Evolutionary conservation across 169 alveolate genomes (phyloP), one percentile per base, ranked within the genome.

Genomic region (Cryptosporidium sp.): DNA sequence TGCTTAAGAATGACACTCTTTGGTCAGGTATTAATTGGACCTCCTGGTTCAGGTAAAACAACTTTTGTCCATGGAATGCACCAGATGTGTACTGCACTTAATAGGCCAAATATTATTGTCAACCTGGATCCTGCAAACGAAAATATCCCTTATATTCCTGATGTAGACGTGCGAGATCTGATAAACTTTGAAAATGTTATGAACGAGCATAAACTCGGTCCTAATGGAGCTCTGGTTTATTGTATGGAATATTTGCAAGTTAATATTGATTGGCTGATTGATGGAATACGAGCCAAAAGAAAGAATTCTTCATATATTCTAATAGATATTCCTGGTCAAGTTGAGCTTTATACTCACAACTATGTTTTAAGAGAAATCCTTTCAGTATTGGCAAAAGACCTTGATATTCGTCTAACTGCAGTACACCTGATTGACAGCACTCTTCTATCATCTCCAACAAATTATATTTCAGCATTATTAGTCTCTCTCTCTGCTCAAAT

Each of bases 301-400:
- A 68, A 84, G 52, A 91, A 91, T 84, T 96, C 93, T 53, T 73
- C 93, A n/a, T 98, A 97, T 93, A 85, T 97, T 70, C 91, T 98
- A 80, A 95, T 97, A 56, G 99, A 98, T 60, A 91, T 97, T 48
- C 99, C 99, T 0, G 99, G 99, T 0, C 99, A 97, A 91, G 97
- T 98, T 58, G 99, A 98, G 93, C 91, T 98, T 65, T 98, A 96
- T 93, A 96, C 98, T 26, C 98, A 97, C 93, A 96, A 97, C 91
- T 95, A 92, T 42, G 96, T 97, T 4, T 94, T 97, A 89, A 94
- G 92, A 62, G 93, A 94, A 14, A 94, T 97, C 51, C 85, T 96
- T n/a, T 62, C 89, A 23, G 72, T 75, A 26, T 87, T 97, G 58
- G 91, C 92, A 56, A 94, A 94, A 85, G 71, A 56, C 0, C 91